Evolutionary conservation across 2,329 filamentous ascomycete genomes (phyloP).

Genomic region (Alternaria viburni): DNA sequence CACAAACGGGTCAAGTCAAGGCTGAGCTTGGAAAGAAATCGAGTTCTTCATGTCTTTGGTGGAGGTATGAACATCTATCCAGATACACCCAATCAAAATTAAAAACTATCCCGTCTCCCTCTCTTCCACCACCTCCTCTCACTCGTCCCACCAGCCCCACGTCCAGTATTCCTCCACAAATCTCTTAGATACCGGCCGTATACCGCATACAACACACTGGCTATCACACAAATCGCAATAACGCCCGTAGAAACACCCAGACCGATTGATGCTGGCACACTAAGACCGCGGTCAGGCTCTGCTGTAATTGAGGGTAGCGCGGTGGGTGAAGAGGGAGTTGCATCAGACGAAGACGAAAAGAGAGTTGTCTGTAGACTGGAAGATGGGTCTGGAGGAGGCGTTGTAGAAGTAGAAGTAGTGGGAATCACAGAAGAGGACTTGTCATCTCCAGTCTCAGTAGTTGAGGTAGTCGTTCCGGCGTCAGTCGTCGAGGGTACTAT

Average conservation of each 20-base stretch:
- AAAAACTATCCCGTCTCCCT: neutral
- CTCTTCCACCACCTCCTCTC: neutral
- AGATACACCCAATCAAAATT: neutral
- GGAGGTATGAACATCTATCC: too few relatives aligned
- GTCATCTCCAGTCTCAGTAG: neutral
- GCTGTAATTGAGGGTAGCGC: neutral
- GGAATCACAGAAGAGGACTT: neutral
- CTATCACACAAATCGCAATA: neutral
- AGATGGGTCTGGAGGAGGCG: neutral
- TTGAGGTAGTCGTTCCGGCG: neutral
- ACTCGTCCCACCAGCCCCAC: neutral
- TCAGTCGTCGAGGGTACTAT: neutral
- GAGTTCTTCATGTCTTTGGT: neutral
- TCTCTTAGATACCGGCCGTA: neutral
- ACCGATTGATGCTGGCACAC: neutral
- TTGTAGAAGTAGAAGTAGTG: neutral
- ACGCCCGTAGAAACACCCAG: constrained; percentile 5
- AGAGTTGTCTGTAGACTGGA: neutral
- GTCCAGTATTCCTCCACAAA: neutral
- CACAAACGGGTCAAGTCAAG: neutral
- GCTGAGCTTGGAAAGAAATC: neutral
- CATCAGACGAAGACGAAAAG: neutral
- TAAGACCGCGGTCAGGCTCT: neutral
- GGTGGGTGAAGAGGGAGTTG: neutral
- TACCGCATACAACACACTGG: neutral